These are phyloP conservation scores for Aspergillus oerlinghausenensis DNA, from an alignment of 2,329 filamentous ascomycete species.

Conservation along the genomic window DNA sequence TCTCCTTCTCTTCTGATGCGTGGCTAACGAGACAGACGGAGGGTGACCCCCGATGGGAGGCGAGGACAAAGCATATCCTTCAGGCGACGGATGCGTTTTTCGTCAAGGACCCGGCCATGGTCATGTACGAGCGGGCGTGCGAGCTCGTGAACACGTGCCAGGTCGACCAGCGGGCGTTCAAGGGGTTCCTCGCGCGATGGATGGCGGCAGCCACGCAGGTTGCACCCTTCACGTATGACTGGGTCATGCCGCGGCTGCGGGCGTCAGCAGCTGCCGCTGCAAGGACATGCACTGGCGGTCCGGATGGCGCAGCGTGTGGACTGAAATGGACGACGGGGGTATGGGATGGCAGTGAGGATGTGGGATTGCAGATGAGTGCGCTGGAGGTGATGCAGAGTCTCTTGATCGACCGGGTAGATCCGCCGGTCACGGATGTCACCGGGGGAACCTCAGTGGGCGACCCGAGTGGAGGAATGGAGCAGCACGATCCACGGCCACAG, in stretches of 20 bases:
- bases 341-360: constrained; percentile 34
- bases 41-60: constrained; percentile 49
- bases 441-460: constrained; percentile 33
- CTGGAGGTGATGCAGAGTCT: constrained; percentile 32
- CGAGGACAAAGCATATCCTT: constrained; percentile 50
- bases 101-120: constrained; percentile 35
- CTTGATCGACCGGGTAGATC: constrained; percentile 25
- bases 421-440: constrained; percentile 26
- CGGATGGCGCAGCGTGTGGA: constrained; percentile 36
- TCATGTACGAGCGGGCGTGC: constrained; percentile 59
- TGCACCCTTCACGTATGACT: constrained; percentile 51
- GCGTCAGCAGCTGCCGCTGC: constrained; percentile 53
- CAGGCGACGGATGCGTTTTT: constrained; percentile 50
- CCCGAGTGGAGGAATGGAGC: constrained; percentile 24
- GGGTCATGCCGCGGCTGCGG: constrained; percentile 50
- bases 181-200: constrained; percentile 61
- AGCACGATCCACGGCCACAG: constrained; percentile 7
- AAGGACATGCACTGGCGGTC: constrained; percentile 48
- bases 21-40: constrained; percentile 26
- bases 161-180: constrained; percentile 62
- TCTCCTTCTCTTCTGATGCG: background rate
- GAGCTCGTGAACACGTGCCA: constrained; percentile 54
- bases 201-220: constrained; percentile 54
- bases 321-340: constrained; percentile 36
- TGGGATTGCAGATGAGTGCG: constrained; percentile 40